Evolutionary conservation across 345 rosid genomes (phyloP).

Genomic region (Murraya koenigii): DNA sequence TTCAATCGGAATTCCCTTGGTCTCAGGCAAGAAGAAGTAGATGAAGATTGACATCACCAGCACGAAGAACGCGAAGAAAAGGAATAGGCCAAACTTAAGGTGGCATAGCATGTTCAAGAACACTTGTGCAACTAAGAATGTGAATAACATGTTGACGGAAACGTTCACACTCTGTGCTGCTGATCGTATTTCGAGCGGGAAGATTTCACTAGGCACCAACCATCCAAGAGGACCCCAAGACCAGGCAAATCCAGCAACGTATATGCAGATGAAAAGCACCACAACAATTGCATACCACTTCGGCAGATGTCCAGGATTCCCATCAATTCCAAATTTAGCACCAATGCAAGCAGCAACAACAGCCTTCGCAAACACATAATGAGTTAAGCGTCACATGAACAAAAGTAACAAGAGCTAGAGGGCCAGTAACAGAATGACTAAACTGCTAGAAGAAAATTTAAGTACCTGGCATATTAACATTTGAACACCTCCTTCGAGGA

Average conservation of each 20-base stretch:
- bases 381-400: not conserved
- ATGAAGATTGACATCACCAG: conserved; percentile 51
- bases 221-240: conserved; percentile 98
- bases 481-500: conserved; percentile 80
- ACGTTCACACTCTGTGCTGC: conserved; percentile 91
- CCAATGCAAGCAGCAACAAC: conserved; percentile 70
- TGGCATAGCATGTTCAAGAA: conserved; percentile 81
- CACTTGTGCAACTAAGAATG: conserved; percentile 69
- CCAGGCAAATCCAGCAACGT: conserved; percentile 88
- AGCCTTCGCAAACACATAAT: conserved; percentile 22
- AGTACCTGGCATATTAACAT: conserved; percentile 86
- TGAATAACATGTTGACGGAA: conserved; percentile 87
- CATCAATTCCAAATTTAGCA: conserved; percentile 72
- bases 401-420: not conserved
- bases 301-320: conserved; percentile 61
- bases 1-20: conserved; percentile 68
- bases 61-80: conserved; percentile 68
- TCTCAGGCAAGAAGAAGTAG: conserved; percentile 65
- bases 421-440: not conserved
- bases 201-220: conserved; percentile 92
- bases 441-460: not conserved
- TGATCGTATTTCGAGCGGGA: conserved; percentile 82
- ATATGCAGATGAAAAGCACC: conserved; percentile 80
- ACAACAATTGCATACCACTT: conserved; percentile 84
- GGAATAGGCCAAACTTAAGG: conserved; percentile 69